Evolutionary conservation across 805 yeast genomes (phyloP).

Genomic region (Pichia kluyveri): DNA sequence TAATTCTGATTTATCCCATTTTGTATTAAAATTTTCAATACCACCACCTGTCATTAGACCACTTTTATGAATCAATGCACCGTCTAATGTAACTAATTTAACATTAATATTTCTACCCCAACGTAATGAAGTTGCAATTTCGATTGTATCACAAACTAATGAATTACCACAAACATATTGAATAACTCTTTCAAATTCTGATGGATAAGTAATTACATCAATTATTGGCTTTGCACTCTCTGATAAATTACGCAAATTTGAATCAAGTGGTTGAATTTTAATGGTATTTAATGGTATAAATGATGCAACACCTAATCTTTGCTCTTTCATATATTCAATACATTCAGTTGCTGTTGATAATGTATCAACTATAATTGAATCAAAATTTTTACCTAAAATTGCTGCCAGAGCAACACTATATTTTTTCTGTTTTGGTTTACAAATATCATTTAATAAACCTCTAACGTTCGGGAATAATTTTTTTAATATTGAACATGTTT

Average conservation of each 20-base stretch:
- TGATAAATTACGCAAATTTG: constrained; percentile 44
- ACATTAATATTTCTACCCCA: constrained; percentile 53
- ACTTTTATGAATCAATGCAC: constrained; percentile 73
- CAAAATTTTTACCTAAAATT: constrained; percentile 68
- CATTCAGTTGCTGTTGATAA: constrained; percentile 66
- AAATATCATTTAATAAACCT: constrained; percentile 73
- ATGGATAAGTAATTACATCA: constrained; percentile 68
- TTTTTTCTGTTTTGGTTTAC: constrained; percentile 64
- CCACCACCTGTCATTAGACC: constrained; percentile 93
- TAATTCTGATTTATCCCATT: constrained; percentile 71
- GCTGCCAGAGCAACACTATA: constrained; percentile 70
- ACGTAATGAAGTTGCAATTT: constrained; percentile 59
- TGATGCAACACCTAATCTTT: constrained; percentile 75
- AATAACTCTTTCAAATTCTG: constrained; percentile 63
- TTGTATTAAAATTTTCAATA: constrained; percentile 37
- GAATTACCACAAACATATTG: constrained; percentile 75
- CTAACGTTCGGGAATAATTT: constrained; percentile 77
- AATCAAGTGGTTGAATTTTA: constrained; percentile 43
- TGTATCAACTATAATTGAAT: constrained; percentile 77
- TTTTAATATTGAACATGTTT: constrained; percentile 59
- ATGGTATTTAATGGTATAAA: constrained; percentile 85
- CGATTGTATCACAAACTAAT: constrained; percentile 63
- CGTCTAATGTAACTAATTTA: constrained; percentile 74
- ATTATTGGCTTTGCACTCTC: constrained; percentile 54
- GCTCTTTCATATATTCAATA: constrained; percentile 72